Conservation (phyloP, 768 basidiomycete genomes). For the Tricholoma saponaceum region DNA sequence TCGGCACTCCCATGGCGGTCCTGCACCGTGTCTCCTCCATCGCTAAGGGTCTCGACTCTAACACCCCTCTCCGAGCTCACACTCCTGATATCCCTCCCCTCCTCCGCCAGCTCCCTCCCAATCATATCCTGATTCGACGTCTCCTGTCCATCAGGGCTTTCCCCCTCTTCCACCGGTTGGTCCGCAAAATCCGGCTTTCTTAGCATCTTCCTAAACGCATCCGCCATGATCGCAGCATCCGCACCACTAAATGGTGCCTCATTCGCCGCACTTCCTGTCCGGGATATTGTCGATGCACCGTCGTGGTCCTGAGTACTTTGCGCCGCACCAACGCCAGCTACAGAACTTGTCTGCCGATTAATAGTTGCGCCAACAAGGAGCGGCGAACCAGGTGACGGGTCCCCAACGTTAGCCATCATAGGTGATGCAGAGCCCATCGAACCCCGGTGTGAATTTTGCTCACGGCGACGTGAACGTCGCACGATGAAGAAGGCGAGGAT, state of each 20-base stretch:
- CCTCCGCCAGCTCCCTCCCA: slow-evolving; percentile 77
- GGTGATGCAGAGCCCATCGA: slow-evolving; percentile 80
- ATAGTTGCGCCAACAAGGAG: slow-evolving; percentile 26
- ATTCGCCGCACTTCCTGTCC: slow-evolving; percentile 55
- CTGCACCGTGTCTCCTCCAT: slow-evolving; percentile 45
- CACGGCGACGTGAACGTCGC: slow-evolving; percentile 54
- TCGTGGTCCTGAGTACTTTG: slow-evolving; percentile 55
- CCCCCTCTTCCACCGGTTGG: slow-evolving; percentile 65
- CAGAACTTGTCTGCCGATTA: slow-evolving; percentile 28
- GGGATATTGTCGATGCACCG: slow-evolving; percentile 70
- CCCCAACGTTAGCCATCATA: slow-evolving; percentile 69
- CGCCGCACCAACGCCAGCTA: slow-evolving; percentile 24
- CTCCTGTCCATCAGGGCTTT: slow-evolving; percentile 57
- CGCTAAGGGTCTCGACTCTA: slow-evolving; percentile 66
- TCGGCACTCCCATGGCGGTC: slow-evolving; percentile 32
- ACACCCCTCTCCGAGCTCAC: slow-evolving; percentile 79
- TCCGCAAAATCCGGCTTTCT: slow-evolving; percentile 87
- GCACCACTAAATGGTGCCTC: slow-evolving; percentile 74
- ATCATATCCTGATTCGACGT: slow-evolving; percentile 43
- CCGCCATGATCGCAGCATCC: slow-evolving; percentile 90
- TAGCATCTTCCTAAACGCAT: slow-evolving; percentile 85
- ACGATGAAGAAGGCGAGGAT: slow-evolving; percentile 70
- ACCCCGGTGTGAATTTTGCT: slow-evolving; percentile 52
- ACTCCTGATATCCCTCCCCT: slow-evolving; percentile 85
- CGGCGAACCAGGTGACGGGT: slow-evolving; percentile 22